Percentiles rank a stretch among this genome's conserved stretches.
Evolutionary conservation across 805 yeast genomes (phyloP).

Genomic region (Saccharomycopsis sp.): DNA sequence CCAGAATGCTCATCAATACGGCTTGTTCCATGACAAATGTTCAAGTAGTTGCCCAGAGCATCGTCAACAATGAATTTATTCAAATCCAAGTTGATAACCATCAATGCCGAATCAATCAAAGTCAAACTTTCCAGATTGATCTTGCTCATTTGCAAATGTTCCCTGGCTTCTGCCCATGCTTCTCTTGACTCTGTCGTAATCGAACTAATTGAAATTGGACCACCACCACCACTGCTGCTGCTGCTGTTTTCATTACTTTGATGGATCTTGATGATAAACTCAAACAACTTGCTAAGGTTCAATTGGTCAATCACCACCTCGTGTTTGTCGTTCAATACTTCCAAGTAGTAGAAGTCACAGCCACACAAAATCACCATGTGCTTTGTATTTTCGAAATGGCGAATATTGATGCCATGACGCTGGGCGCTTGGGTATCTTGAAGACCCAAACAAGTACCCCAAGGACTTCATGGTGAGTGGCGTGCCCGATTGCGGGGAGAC

Average conservation of each 20-base stretch:
- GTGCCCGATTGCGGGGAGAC: conserved; percentile 39
- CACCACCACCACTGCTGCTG: conserved; percentile 14
- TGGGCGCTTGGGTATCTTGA: conserved; percentile 40
- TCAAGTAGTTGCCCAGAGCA: conserved; percentile 21
- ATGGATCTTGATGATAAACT: conserved; percentile 55
- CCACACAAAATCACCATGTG: conserved; percentile 70
- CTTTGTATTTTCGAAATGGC: conserved; percentile 52
- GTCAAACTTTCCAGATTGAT: conserved; percentile 48
- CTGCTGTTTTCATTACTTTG: conserved; percentile 31
- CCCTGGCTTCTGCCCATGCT: conserved; percentile 72
- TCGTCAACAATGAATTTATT: conserved; percentile 35
- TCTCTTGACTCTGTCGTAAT: conserved; percentile 80
- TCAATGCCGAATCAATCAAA: conserved; percentile 69
- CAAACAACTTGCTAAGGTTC: conserved; percentile 58
- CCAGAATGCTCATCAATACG: conserved; percentile 55
- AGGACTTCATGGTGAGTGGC: conserved; percentile 61
- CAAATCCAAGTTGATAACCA: conserved; percentile 74
- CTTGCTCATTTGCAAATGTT: conserved; percentile 31
- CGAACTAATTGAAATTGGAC: conserved; percentile 67
- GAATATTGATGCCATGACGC: conserved; percentile 60
- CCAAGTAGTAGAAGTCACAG: conserved; percentile 83
- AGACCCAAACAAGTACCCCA: conserved; percentile 58
- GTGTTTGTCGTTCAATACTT: conserved; percentile 62
- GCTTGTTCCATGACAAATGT: conserved; percentile 73
- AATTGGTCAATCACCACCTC: conserved; percentile 57